Base-by-base conservation (phyloP, 306 rosid species). In the Vigna radiata region DNA sequence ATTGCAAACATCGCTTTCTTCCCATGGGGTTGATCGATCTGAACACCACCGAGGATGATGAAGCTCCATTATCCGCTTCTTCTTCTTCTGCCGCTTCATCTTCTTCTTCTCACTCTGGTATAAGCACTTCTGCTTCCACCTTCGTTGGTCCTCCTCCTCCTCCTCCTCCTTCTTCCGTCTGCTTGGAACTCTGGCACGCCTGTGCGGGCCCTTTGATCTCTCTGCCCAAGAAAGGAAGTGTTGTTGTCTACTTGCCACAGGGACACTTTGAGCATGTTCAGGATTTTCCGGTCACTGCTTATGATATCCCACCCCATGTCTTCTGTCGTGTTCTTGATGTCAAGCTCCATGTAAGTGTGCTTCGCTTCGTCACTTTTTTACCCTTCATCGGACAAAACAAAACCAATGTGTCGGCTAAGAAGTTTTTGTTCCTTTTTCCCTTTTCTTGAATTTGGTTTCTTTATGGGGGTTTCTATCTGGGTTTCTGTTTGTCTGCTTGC, bases 131-230 rank as follows among this genome's bases (percentile, higher is more conserved):
- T 29, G 83, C 82, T 50, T 63, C 86, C 3, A 43, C 84, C 50
- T 50, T 78, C 25, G 77, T 71, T 66, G 15, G 1, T 19, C 18
- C 79, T 6, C 82, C 85, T 33, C 53, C 84, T 41, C 48, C 37
- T 33, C 37, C 37, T 15, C 16, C 79, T 9, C 83, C 85, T 23
- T 50, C 84, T 39, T 82, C 98, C 7, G 92, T 92, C 71, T 92
- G 99, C 84, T 83, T 96, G 90, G 98, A 96, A 83, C 90, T 96
- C 2, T 96, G 98, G 99, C 99, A 96, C 78, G 99, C 99, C 0
- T 96, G 98, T 82, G 99, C 99, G 0, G 99, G 99, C 3, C 99
- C 99, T 21, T 70, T 91, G 84, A 91, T 91, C 84, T 92, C 98
- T 18, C 70, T 96, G 56, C 98, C 99, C 0, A 92, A 89, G 88